A percentile compares a stretch with the other conserved stretches of the same genome.
Conservation (phyloP, 495 filamentous ascomycete species). For the Xanthoparmelia taractica region DNA sequence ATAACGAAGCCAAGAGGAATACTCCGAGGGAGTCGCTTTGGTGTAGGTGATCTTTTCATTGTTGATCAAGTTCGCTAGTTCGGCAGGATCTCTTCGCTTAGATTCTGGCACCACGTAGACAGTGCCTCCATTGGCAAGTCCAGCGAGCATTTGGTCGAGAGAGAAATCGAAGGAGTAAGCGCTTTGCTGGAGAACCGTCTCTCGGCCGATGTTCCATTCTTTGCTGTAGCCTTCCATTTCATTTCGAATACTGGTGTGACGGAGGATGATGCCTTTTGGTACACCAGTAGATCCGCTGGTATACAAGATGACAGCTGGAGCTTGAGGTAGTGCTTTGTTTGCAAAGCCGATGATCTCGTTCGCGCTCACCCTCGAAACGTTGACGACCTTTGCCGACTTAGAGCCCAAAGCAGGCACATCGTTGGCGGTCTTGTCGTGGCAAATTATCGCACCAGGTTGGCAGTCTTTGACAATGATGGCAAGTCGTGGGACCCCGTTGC, state of each 20-base stretch:
- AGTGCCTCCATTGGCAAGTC: conserved; percentile 30
- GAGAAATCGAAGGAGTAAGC: conserved; percentile 37
- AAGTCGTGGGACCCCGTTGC: too few species aligned
- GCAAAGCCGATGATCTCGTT: neutral
- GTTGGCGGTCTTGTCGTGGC: too few species aligned
- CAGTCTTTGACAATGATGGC: too few species aligned
- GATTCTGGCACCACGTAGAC: conserved; percentile 25
- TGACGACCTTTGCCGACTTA: too few species aligned
- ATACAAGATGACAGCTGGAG: conserved; percentile 35
- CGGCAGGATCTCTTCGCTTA: conserved; percentile 30
- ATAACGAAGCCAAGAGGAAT: conserved; percentile 32
- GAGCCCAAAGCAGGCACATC: too few species aligned
- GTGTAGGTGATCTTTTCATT: conserved; percentile 34
- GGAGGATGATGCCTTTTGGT: conserved; percentile 36
- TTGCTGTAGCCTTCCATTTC: conserved; percentile 28
- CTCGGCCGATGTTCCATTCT: conserved; percentile 22
- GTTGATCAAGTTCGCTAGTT: conserved; percentile 31
- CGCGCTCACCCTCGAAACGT: conserved; percentile 17
- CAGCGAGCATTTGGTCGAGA: conserved; percentile 31
- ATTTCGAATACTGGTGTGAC: conserved; percentile 30
- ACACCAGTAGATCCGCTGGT: conserved; percentile 38
- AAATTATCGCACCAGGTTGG: too few species aligned
- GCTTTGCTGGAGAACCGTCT: conserved; percentile 40
- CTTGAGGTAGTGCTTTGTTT: conserved; percentile 12
- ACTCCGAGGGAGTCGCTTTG: conserved; percentile 38